These are phyloP conservation scores for Scolecobasidium constrictum DNA, from an alignment of 2,329 filamentous ascomycete genomes.

Conservation along the genomic window DNA sequence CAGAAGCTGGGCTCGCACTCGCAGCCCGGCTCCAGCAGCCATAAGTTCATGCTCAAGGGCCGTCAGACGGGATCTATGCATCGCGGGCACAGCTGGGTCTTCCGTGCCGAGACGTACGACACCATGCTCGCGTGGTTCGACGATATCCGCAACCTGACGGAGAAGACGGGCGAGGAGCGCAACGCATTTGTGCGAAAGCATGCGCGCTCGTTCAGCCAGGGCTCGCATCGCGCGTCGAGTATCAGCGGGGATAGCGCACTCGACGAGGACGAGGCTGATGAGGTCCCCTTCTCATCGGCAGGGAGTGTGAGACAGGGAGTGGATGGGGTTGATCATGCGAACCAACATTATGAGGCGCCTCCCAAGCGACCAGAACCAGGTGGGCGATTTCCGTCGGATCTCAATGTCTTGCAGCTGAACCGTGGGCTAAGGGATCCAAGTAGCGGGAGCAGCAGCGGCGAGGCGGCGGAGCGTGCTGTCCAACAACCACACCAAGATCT, in stretches of 20 bases:
- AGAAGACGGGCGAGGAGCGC: constrained; percentile 79
- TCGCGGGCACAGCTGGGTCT: constrained; percentile 61
- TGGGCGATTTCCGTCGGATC: constrained; percentile 92
- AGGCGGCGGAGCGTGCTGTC: background rate
- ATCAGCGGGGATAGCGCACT: constrained; percentile 59
- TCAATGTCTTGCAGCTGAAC: constrained; percentile 55
- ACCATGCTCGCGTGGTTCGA: constrained; percentile 98
- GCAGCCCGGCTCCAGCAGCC: constrained; percentile 67
- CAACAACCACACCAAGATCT: constrained; percentile 42
- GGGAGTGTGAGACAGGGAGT: constrained; percentile 22
- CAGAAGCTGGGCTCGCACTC: constrained; percentile 94
- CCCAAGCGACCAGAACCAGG: constrained; percentile 72
- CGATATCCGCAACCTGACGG: constrained; percentile 81
- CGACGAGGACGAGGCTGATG: constrained; percentile 62
- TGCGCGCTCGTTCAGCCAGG: constrained; percentile 63
- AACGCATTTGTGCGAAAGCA: constrained; percentile 79
- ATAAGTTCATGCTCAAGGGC: constrained; percentile 97
- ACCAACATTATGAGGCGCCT: background rate
- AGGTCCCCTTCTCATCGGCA: constrained; percentile 53
- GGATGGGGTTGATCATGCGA: background rate
- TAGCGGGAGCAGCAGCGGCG: constrained; percentile 50
- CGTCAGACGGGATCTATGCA: constrained; percentile 90
- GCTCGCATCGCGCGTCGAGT: constrained; percentile 44
- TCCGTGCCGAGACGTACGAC: constrained; percentile 62
- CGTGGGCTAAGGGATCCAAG: constrained; percentile 75